Evolutionary conservation across 208 protist genomes (phyloP).

Genomic region (Wallacemonas sp.): DNA sequence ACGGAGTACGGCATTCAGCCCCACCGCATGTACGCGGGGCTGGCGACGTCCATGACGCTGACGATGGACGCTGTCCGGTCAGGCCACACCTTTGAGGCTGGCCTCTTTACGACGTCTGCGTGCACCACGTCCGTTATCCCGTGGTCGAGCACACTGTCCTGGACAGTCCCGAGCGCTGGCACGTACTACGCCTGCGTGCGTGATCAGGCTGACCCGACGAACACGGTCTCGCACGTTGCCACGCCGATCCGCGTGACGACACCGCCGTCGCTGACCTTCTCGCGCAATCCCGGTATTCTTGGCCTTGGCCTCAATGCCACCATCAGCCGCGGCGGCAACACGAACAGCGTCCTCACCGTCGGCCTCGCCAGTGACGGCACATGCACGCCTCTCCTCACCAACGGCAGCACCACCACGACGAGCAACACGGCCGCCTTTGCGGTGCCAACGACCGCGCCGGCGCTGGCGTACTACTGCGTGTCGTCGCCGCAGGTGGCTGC

Average conservation of each 20-base stretch:
- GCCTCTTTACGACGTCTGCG: conserved; percentile 26
- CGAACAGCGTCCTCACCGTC: conserved; percentile 37
- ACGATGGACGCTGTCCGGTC: conserved; percentile 38
- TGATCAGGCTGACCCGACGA: background rate
- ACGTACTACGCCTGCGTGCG: conserved; percentile 74
- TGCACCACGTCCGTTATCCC: conserved; percentile 20
- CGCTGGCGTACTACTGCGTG: conserved; percentile 43
- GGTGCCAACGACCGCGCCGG: conserved; percentile 34
- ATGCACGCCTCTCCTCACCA: conserved; percentile 31
- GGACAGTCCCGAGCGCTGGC: conserved; percentile 24
- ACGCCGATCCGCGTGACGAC: conserved; percentile 40
- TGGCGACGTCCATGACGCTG: conserved; percentile 48
- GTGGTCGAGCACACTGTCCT: conserved; percentile 22
- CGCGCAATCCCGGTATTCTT: conserved; percentile 33
- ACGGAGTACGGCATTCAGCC: conserved; percentile 67
- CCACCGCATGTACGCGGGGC: conserved; percentile 49
- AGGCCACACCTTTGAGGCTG: conserved; percentile 23
- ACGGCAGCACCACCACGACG: conserved; percentile 29
- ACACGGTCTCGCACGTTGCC: conserved; percentile 27
- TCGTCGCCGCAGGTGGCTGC: conserved; percentile 43
- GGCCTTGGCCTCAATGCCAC: conserved; percentile 46
- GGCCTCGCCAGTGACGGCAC: conserved; percentile 38
- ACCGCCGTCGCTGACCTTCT: conserved; percentile 33
- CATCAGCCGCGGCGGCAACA: conserved; percentile 29
- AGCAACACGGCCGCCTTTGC: conserved; percentile 37